Percentiles rank a stretch among this genome's conserved stretches.
Conservation (phyloP, 225 moss, liverwort and hornwort genomes). For the Polytrichum formosum region DNA sequence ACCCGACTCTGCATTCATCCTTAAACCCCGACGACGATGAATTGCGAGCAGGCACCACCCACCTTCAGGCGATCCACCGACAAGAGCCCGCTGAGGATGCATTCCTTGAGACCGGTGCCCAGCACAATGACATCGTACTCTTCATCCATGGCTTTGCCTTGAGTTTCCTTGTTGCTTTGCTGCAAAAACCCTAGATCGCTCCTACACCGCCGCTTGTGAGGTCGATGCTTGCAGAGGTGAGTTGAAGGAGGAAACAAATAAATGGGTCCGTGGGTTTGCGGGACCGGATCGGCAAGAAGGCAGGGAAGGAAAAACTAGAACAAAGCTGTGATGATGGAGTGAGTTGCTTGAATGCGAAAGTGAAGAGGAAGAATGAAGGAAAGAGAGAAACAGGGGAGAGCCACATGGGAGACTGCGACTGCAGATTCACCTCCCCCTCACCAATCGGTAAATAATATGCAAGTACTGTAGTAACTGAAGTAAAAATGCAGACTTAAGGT, state of each 20-base stretch:
- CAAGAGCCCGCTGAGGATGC: slow-evolving; percentile 71
- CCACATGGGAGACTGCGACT: neutral
- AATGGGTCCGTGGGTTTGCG: neutral
- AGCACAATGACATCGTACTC: slow-evolving; percentile 95
- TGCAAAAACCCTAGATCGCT: neutral
- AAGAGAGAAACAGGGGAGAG: neutral
- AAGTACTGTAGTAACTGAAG: no score
- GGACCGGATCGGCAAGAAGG: neutral
- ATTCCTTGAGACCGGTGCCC: slow-evolving; percentile 90
- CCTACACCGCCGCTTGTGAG: neutral
- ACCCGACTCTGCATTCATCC: neutral
- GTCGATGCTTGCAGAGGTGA: neutral
- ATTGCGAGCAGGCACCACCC: neutral
- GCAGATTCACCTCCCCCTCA: no score
- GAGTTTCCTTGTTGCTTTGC: neutral
- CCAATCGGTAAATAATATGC: no score
- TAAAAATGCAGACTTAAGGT: no score
- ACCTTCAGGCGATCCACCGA: slow-evolving; percentile 87
- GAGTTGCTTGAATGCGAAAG: no score
- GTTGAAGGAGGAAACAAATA: neutral
- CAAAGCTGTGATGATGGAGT: no score
- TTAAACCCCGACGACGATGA: neutral
- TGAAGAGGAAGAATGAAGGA: neutral
- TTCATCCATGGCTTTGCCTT: slow-evolving; percentile 63
- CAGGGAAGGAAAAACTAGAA: neutral